phyloP scores from a whole-genome alignment of 257 asterid genomes.

The Parsonsia alboflavescens region DNA sequence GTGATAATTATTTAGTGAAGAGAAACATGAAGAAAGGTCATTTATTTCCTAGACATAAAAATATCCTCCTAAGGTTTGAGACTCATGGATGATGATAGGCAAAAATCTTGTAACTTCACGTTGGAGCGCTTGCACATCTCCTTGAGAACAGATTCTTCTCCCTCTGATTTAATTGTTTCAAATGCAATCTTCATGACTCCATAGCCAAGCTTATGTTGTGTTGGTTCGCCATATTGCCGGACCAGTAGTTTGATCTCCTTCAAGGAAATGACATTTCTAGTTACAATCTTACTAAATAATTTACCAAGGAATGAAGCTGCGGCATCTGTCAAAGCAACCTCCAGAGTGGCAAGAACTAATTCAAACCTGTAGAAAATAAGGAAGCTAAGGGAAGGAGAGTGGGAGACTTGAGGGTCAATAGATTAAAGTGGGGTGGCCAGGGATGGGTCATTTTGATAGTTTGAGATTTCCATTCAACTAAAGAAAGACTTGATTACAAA shows the following conservation, averaged over 20 bases:
- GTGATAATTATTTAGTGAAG: too few species aligned
- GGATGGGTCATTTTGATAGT: too few species aligned
- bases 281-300: slow-evolving; percentile 27
- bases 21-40: not conserved
- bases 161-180: slow-evolving; percentile 33
- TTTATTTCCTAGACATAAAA: not conserved
- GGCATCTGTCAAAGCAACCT: slow-evolving; percentile 45
- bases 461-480: too few species aligned
- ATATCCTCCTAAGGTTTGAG: not conserved
- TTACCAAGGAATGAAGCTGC: slow-evolving; percentile 42
- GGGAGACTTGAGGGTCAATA: not conserved
- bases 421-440: too few species aligned
- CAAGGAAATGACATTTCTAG: slow-evolving; percentile 26
- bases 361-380: slow-evolving; percentile 28
- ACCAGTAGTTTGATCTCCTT: slow-evolving; percentile 28
- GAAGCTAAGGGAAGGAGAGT: not conserved
- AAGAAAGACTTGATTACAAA: slow-evolving; percentile 1
- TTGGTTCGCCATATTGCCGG: slow-evolving; percentile 29
- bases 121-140: slow-evolving; percentile 25
- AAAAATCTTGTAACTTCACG: slow-evolving; percentile 26
- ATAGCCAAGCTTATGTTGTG: not conserved
- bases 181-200: slow-evolving; percentile 36
- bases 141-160: slow-evolving; percentile 28
- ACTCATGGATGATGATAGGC: slow-evolving; percentile 11
- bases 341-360: slow-evolving; percentile 27